These are phyloP conservation scores for Arachis hypogaea DNA, from an alignment of 306 rosid species.

Conservation along the genomic window DNA sequence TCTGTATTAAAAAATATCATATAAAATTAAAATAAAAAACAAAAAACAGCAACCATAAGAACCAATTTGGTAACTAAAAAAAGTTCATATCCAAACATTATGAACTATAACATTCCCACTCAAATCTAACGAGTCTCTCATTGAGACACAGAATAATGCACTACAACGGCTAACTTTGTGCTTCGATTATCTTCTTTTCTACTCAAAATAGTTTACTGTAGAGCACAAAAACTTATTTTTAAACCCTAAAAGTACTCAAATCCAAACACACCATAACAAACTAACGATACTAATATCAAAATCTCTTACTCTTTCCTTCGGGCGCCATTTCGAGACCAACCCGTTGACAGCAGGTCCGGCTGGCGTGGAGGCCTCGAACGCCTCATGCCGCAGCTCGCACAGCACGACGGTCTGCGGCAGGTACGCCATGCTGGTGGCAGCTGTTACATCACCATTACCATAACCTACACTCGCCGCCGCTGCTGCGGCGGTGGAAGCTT, in stretches of 20 bases:
- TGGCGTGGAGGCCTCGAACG: slow-evolving; percentile 75
- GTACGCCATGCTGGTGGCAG: slow-evolving; percentile 82
- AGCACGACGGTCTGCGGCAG: slow-evolving; percentile 75
- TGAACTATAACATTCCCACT: too few relatives aligned
- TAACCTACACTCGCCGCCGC: not conserved
- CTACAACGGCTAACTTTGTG: not conserved
- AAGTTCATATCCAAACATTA: too few relatives aligned
- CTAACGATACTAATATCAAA: not conserved
- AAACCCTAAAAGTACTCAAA: not conserved
- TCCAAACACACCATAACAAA: not conserved
- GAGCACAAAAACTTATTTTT: not conserved
- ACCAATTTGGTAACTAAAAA: too few relatives aligned
- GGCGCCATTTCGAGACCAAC: slow-evolving; percentile 92
- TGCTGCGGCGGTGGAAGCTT: slow-evolving; percentile 56
- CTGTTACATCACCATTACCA: not conserved
- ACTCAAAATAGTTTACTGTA: not conserved
- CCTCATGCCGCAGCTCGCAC: slow-evolving; percentile 83
- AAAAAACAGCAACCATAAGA: too few relatives aligned
- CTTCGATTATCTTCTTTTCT: not conserved
- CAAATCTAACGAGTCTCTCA: too few relatives aligned
- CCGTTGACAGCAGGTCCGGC: slow-evolving; percentile 84
- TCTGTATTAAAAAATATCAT: too few relatives aligned
- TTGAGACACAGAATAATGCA: not conserved
- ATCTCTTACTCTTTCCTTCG: slow-evolving; percentile 81
- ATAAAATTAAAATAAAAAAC: too few relatives aligned